Percentiles rank a stretch among this genome's conserved stretches.
Conservation (phyloP, 108 stramenopile genomes). For the Nannochloropsis salina region DNA sequence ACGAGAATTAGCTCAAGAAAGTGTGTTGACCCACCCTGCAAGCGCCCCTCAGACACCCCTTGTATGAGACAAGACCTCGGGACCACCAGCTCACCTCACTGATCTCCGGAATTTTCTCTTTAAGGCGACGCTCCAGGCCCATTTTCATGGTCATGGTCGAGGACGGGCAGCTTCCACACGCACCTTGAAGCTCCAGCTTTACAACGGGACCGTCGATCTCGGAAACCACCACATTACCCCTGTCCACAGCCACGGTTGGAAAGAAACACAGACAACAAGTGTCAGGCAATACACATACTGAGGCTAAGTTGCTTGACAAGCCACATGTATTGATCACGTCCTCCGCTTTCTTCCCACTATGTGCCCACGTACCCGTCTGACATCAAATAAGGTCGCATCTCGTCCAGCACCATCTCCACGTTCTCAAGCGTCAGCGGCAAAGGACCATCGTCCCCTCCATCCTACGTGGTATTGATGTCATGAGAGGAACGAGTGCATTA, state of each 20-base stretch:
- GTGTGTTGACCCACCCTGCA: no score
- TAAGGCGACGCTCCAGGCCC: constrained; percentile 85
- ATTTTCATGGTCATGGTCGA: constrained; percentile 91
- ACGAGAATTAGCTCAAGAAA: no score
- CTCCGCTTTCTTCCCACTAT: not conserved
- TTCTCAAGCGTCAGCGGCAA: constrained; percentile 89
- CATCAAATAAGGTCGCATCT: constrained; percentile 76
- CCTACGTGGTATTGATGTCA: no score
- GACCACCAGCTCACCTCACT: constrained; percentile 64
- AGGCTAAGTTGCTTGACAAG: not conserved
- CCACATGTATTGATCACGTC: not conserved
- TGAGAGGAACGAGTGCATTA: no score
- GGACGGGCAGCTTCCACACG: constrained; percentile 91
- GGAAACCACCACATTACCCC: constrained; percentile 82
- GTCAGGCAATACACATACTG: not conserved
- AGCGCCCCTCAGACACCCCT: no score
- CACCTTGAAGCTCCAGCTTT: constrained; percentile 81
- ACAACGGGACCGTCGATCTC: constrained; percentile 96
- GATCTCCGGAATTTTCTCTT: constrained; percentile 89
- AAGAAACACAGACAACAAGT: not conserved
- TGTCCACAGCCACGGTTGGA: constrained; percentile 68
- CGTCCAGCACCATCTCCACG: constrained; percentile 83
- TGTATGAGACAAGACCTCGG: no score
- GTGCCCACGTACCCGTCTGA: constrained; percentile 49
- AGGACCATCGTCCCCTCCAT: constrained; percentile 8